Evolutionary conservation across 441 rosid species (phyloP).

Genomic region (Erysimum pusillum): DNA sequence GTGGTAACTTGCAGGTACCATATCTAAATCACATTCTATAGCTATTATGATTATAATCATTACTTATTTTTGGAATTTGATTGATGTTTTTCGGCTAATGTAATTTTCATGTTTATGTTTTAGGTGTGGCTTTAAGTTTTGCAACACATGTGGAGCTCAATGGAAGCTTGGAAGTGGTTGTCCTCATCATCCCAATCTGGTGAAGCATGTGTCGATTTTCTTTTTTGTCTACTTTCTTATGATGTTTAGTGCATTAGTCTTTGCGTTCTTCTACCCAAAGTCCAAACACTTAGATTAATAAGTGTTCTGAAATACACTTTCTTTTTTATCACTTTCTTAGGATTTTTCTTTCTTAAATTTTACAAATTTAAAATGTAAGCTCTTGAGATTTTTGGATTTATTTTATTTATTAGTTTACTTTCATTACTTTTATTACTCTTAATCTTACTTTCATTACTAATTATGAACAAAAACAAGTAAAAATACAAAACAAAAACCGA

Average conservation of each 20-base stretch:
- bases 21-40: not conserved
- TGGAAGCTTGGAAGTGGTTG: constrained; percentile 49
- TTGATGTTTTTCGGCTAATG: not conserved
- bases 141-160: constrained; percentile 67
- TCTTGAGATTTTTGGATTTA: too few species aligned
- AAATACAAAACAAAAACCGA: too few species aligned
- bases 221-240: not conserved
- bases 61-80: not conserved
- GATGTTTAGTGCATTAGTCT: not conserved
- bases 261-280: not conserved
- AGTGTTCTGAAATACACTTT: too few species aligned
- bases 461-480: too few species aligned
- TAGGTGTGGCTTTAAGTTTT: constrained; percentile 62
- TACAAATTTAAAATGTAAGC: too few species aligned
- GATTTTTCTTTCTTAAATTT: too few species aligned
- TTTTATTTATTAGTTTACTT: too few species aligned
- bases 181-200: not conserved
- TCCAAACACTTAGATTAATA: too few species aligned
- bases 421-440: too few species aligned
- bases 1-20: not conserved
- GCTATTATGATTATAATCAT: not conserved
- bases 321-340: too few species aligned
- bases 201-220: not conserved
- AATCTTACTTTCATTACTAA: too few species aligned
- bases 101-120: constrained; percentile 9